Base-by-base conservation (phyloP, 495 filamentous ascomycete genomes). In the Podospora appendiculata region DNA sequence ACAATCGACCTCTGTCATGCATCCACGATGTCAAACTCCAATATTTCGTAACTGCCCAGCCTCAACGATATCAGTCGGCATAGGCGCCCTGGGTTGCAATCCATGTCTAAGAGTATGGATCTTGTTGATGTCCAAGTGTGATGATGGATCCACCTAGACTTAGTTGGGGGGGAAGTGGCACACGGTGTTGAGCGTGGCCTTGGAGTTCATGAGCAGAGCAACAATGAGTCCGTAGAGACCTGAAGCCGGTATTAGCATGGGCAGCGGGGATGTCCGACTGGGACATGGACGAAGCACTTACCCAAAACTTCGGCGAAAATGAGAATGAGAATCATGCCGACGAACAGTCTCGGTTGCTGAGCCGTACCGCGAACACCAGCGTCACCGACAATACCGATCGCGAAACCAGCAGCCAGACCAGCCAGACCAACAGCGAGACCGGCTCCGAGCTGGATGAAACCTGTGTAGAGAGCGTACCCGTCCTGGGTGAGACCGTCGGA, bases 231-330 rank as follows among this genome's bases (percentile, higher is more conserved):
- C 93, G 77, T 98, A 98, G 43, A 98, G 87, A 89, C 89, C 86
- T 89, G 56, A 18, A 11, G 47, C 2, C 8, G 13, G 49, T 50
- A 61, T 35, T 42, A 44, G 36, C 35, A 7, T 41, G 42, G 4
- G 10, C 52, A 60, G 35, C 10, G 35, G 32, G 50, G 18, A 41
- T 19, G 1, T 34, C 17, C n/a, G 40, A 32, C 12, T 34, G 12
- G 47, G n/a, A 41, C 16, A 11, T 10, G 7, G 32, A 32, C n/a
- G 13, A 25, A 18, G 5, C 17, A 76, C 84, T 58, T 75, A 90
- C 90, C 93, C 83, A 98, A 74, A 58, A 97, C 93, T 95, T 97
- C 93, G 65, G 94, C 93, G 79, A 98, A 98, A 95, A 98, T 98
- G 79, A 98, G 90, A 79, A 98, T 98, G 65, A 98, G 76, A 77